These are phyloP conservation scores for Rhynchosporium agropyri DNA, from an alignment of 2,329 filamentous ascomycete genomes.

Conservation along the genomic window DNA sequence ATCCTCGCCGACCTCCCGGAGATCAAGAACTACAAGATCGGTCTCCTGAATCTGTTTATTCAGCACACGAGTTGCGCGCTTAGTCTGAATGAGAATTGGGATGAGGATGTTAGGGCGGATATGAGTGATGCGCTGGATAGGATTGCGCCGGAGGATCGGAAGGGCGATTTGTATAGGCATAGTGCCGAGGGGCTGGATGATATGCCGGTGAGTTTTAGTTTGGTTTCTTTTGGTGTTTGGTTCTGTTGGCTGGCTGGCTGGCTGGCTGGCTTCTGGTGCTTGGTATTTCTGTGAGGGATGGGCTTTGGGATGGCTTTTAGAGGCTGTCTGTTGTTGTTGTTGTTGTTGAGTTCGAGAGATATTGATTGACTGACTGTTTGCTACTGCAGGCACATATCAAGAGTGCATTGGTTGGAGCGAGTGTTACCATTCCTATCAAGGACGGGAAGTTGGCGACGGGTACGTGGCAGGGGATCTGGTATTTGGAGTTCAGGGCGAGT, in stretches of 20 bases:
- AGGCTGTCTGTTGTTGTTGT: neutral
- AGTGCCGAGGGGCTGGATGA: constrained; percentile 87
- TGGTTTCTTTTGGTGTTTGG: too few relatives aligned
- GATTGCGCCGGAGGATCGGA: constrained; percentile 80
- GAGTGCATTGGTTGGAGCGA: constrained; percentile 83
- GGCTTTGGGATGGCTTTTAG: neutral
- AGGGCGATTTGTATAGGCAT: constrained; percentile 80
- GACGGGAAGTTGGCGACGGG: constrained; percentile 75
- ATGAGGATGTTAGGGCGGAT: constrained; percentile 81
- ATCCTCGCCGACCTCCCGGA: constrained; percentile 75
- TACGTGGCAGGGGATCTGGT: constrained; percentile 90
- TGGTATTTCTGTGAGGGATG: neutral
- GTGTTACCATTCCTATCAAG: constrained; percentile 86
- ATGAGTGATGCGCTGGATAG: constrained; percentile 90
- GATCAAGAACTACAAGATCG: constrained; percentile 80
- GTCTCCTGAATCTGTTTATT: constrained; percentile 85
- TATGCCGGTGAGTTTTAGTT: constrained; percentile 71
- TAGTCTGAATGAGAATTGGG: constrained; percentile 90
- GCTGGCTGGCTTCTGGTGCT: too few relatives aligned
- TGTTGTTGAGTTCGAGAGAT: neutral
- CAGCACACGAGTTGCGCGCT: constrained; percentile 95
- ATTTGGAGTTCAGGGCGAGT: constrained; percentile 80
- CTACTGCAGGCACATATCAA: constrained; percentile 80
- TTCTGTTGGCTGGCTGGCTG: too few relatives aligned
- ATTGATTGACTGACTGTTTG: constrained; percentile 11